Evolutionary conservation across 1,139 yeast genomes (phyloP).

Genomic region (Sugiyamaella castrensis): DNA sequence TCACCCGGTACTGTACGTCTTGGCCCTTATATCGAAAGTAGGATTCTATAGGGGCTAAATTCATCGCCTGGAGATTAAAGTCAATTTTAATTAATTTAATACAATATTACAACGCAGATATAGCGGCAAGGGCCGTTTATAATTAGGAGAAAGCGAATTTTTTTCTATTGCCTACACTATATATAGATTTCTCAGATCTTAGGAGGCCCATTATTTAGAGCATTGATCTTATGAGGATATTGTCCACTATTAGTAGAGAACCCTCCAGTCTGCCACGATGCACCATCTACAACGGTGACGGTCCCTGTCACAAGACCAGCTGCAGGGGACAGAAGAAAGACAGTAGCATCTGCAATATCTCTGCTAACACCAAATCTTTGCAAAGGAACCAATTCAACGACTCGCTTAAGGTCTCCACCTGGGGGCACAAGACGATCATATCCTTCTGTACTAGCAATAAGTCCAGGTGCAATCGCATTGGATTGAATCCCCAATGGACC

Average conservation of each 20-base stretch:
- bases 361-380: constrained; percentile 70
- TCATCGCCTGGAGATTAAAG: too few relatives aligned
- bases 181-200: not conserved
- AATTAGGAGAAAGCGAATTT: too few relatives aligned
- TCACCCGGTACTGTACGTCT: too few relatives aligned
- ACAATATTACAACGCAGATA: too few relatives aligned
- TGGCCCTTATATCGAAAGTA: too few relatives aligned
- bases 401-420: constrained; percentile 39
- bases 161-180: too few relatives aligned
- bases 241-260: constrained; percentile 3
- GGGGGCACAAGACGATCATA: constrained; percentile 52
- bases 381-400: constrained; percentile 56
- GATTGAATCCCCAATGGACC: constrained; percentile 83
- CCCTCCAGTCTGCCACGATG: constrained; percentile 73
- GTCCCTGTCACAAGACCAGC: constrained; percentile 77
- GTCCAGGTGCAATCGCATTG: constrained; percentile 87
- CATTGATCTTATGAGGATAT: constrained; percentile 19
- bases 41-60: too few relatives aligned
- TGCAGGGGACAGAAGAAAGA: constrained; percentile 78
- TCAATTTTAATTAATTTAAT: too few relatives aligned
- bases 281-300: constrained; percentile 84
- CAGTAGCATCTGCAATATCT: constrained; percentile 89
- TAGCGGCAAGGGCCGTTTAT: too few relatives aligned
- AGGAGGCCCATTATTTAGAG: constrained; percentile 9
- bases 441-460: constrained; percentile 80